Base-by-base conservation (phyloP, 2,329 filamentous ascomycete species). In the Claviceps pazoutovae region DNA sequence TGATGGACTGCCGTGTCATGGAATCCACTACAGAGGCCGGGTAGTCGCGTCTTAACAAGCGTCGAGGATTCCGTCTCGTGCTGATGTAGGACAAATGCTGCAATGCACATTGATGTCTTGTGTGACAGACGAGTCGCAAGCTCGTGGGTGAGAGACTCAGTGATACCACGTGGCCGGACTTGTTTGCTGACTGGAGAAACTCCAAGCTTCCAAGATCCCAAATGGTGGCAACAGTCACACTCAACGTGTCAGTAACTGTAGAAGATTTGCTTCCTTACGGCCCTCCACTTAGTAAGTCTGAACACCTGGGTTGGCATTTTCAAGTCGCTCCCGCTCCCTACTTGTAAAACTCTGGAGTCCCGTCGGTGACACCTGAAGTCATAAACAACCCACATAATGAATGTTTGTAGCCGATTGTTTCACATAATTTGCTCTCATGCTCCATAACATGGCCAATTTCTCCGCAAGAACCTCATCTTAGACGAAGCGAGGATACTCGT, bases 41-140 rank as follows among this genome's bases (percentile, higher is more conserved):
- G 48, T 53, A 53, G 47, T 38, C 44, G 43, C 51, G 44, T 53
- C n/a, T 26, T 53, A 48, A 50, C 48, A 53, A 53, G 49, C 51
- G 51, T 23, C 46, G 41, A 48, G 45, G 50, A 48, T 41, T 41
- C 30, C 39, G 46, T 48, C 38, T 37, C 11, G 23, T 46, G 38
- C 50, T 21, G 34, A 41, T 51, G 49, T 51, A 8, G 17, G 36
- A 51, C 43, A 34, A 34, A 23, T 42, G 42, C 17, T 51, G 43
- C 49, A 21, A 38, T 30, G 21, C 21, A 46, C 43, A 41, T 46
- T 51, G 44, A 46, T 42, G 49, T 47, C 21, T 47, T 47, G 49
- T 51, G 44, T 46, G 42, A 51, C 49, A 21, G 44, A 50, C 34
- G 42, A 50, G 49, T 38, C 49, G 49, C 21, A 51, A 34, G 43